Evolutionary conservation across 495 filamentous ascomycete genomes (phyloP).

Genomic region (Pyrenula massariospora): DNA sequence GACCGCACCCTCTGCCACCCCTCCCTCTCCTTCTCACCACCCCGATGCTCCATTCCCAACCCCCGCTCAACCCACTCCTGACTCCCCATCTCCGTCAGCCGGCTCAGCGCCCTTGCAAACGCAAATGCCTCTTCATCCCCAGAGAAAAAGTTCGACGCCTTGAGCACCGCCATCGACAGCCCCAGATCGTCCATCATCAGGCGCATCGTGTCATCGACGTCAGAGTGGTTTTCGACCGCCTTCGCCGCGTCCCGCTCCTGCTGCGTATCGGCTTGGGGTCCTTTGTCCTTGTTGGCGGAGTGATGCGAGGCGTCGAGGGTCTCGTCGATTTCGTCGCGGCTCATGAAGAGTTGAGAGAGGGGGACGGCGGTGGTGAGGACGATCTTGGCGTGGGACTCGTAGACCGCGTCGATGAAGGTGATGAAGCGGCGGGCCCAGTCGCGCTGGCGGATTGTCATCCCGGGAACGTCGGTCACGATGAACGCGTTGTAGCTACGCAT

Average conservation of each 20-base stretch:
- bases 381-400: constrained; percentile 82
- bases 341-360: constrained; percentile 76
- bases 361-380: constrained; percentile 84
- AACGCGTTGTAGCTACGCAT: constrained; percentile 86
- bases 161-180: constrained; percentile 72
- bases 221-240: constrained; percentile 35
- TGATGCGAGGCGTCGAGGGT: constrained; percentile 29
- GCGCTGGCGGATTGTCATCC: constrained; percentile 76
- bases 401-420: constrained; percentile 92
- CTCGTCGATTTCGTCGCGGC: constrained; percentile 52
- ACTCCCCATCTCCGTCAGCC: constrained; percentile 86
- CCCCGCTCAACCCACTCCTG: constrained; percentile 90
- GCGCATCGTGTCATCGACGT: constrained; percentile 71
- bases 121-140: constrained; percentile 96
- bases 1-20: constrained; percentile 54
- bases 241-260: constrained; percentile 18
- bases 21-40: constrained; percentile 49
- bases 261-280: background rate
- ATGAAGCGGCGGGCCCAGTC: constrained; percentile 90
- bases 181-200: constrained; percentile 91
- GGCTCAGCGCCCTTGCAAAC: constrained; percentile 77
- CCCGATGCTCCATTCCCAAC: constrained; percentile 54
- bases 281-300: constrained; percentile 9
- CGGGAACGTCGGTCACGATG: constrained; percentile 79
- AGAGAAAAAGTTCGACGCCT: constrained; percentile 77